A percentile compares a stretch with the other conserved stretches of the same genome.
phyloP scores from a whole-genome alignment of 164 flowering plant genomes.

The Houttuynia cordata region DNA sequence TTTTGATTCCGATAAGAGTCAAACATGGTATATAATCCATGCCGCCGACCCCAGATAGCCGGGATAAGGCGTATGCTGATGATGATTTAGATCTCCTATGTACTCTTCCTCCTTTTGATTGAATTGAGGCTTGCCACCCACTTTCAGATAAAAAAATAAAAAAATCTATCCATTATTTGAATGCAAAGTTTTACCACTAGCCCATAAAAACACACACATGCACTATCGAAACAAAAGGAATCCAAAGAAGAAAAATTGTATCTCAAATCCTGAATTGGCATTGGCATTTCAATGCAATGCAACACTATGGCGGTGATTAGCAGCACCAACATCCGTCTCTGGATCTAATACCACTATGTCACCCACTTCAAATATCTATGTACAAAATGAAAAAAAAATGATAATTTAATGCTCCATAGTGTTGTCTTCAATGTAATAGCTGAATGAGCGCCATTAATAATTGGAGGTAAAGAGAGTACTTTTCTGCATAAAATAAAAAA shows the following conservation, averaged over 20 bases:
- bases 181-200: neutral
- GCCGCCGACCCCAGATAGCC: too few species aligned
- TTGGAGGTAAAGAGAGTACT: slow-evolving; percentile 88
- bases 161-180: neutral
- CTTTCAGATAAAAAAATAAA: too few species aligned
- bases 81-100: too few species aligned
- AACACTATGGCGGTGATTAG: slow-evolving; percentile 62
- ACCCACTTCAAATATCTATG: slow-evolving; percentile 78
- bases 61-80: too few species aligned
- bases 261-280: slow-evolving; percentile 89
- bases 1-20: too few species aligned
- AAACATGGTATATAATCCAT: too few species aligned
- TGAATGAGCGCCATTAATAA: slow-evolving; percentile 91
- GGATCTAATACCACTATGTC: slow-evolving; percentile 55
- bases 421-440: slow-evolving; percentile 73
- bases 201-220: too few species aligned
- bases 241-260: slow-evolving; percentile 9
- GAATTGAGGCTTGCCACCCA: too few species aligned
- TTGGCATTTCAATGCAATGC: slow-evolving; percentile 78
- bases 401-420: neutral
- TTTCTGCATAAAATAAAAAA: slow-evolving; percentile 39
- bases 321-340: slow-evolving; percentile 72
- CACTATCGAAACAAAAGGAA: neutral
- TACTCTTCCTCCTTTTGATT: too few species aligned
- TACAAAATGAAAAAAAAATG: neutral